These are phyloP conservation scores for Fraxinus velutina DNA, from an alignment of 305 asterid species.

Conservation along the genomic window DNA sequence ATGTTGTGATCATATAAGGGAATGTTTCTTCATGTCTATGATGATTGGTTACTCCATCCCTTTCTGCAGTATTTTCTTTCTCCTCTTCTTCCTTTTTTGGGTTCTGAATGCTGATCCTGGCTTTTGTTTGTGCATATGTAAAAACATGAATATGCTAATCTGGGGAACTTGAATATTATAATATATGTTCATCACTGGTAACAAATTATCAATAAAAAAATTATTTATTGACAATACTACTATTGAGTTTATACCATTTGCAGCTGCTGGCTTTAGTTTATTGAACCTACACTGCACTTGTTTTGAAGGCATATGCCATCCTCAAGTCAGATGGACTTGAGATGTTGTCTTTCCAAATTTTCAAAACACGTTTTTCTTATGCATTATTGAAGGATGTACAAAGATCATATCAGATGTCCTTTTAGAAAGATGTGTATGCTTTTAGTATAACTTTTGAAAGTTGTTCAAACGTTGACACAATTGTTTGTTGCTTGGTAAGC, in stretches of 20 bases:
- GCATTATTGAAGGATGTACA: not conserved
- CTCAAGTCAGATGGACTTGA: not conserved
- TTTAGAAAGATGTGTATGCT: not conserved
- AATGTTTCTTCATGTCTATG: not conserved
- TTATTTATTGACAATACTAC: not conserved
- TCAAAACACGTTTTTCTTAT: not conserved
- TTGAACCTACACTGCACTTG: not conserved
- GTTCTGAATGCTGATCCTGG: not conserved
- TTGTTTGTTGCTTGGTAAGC: conserved; percentile 45
- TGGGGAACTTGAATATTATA: not conserved
- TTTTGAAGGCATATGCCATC: not conserved
- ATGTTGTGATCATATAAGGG: not conserved
- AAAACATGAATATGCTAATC: not conserved
- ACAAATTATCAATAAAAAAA: not conserved
- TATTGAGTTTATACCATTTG: not conserved
- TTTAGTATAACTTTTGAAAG: not conserved
- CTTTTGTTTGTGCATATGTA: not conserved
- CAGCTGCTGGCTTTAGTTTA: not conserved
- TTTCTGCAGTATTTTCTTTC: not conserved
- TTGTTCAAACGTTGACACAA: not conserved
- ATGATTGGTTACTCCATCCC: not conserved
- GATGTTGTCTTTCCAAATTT: not conserved
- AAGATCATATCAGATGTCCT: not conserved
- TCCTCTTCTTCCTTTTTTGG: not conserved
- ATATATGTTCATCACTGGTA: not conserved